Evolutionary conservation across 78 protist genomes (phyloP).

Genomic region (Isochrysis galbana): DNA sequence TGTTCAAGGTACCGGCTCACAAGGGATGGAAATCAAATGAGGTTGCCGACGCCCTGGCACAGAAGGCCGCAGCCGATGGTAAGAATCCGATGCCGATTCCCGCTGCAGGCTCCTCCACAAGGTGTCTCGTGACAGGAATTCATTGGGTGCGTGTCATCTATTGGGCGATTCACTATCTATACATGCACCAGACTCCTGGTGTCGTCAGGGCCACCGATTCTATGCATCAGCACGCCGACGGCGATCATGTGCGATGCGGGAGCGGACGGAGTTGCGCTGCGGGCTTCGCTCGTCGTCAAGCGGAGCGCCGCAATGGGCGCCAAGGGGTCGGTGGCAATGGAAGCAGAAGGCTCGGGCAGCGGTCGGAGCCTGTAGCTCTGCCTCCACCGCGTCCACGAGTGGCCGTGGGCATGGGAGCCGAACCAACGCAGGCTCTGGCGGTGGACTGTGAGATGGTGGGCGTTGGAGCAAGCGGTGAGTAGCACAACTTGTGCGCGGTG

Average conservation of each 20-base stretch:
- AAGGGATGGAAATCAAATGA: not conserved
- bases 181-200: too few relatives aligned
- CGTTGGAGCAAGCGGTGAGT: not conserved
- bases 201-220: too few relatives aligned
- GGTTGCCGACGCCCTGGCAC: not conserved
- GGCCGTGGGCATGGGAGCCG: not conserved
- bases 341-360: not conserved
- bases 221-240: not conserved
- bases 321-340: not conserved
- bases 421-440: not conserved
- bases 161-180: too few relatives aligned
- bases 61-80: not conserved
- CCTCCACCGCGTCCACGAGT: not conserved
- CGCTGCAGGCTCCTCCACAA: not conserved
- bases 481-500: not conserved
- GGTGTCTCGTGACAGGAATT: not conserved
- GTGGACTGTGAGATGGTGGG: constrained; percentile 18
- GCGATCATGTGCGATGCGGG: not conserved
- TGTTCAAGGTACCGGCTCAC: constrained; percentile 1
- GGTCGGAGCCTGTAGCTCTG: not conserved
- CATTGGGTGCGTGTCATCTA: not conserved
- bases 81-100: not conserved
- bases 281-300: not conserved
- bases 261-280: not conserved
- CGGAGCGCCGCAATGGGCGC: not conserved